These are phyloP conservation scores for Rubus idaeus DNA, from an alignment of 306 rosid species.

Conservation along the genomic window DNA sequence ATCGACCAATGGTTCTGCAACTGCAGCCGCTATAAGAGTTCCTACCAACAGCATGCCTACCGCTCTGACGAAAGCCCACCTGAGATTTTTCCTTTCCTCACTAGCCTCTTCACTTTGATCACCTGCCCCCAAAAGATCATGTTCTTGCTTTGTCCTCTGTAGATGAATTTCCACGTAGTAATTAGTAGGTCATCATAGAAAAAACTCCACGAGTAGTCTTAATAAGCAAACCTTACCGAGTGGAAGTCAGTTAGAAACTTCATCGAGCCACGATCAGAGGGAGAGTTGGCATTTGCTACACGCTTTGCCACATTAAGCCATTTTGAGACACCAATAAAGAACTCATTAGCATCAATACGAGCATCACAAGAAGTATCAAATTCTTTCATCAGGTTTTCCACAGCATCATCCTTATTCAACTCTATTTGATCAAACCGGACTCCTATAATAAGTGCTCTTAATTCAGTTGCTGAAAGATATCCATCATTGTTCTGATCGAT, in stretches of 20 bases:
- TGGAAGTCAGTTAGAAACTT: conserved; percentile 50
- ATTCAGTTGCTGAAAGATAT: conserved; percentile 53
- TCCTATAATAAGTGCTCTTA: conserved; percentile 75
- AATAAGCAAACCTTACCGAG: conserved; percentile 44
- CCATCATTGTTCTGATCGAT: conserved; percentile 53
- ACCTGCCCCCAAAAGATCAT: conserved; percentile 56
- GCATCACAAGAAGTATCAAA: conserved; percentile 59
- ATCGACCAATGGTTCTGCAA: conserved; percentile 91
- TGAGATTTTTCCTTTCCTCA: conserved; percentile 41
- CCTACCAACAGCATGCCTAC: conserved; percentile 60
- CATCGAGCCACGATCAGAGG: conserved; percentile 50
- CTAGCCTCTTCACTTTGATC: conserved; percentile 42
- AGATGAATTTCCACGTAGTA: conserved; percentile 16
- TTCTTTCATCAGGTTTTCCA: conserved; percentile 48
- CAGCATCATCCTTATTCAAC: conserved; percentile 65
- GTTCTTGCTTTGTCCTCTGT: conserved; percentile 75
- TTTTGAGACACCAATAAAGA: conserved; percentile 49
- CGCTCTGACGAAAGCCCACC: conserved; percentile 56
- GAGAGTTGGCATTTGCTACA: conserved; percentile 33
- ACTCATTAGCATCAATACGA: conserved; percentile 44
- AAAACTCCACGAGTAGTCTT: neutral
- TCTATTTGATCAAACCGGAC: conserved; percentile 63
- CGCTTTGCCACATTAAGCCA: conserved; percentile 58
- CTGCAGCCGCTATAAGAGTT: conserved; percentile 69
- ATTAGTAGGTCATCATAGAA: conserved; percentile 1